These are phyloP conservation scores for Serendipita sp. DNA, from an alignment of 768 basidiomycete species.

Conservation along the genomic window DNA sequence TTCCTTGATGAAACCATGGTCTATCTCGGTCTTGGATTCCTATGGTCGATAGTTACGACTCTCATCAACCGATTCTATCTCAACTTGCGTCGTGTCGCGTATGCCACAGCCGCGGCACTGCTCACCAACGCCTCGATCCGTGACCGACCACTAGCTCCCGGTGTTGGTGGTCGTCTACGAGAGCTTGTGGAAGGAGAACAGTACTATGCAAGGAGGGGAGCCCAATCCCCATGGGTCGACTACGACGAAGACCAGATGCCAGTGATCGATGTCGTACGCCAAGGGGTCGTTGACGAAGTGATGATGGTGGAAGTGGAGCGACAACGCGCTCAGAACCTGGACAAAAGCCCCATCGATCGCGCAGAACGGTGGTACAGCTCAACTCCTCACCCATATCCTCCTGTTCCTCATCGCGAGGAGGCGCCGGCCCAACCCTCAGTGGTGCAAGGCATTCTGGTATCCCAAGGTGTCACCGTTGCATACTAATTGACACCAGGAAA, in stretches of 20 bases:
- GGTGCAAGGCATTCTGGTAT: background rate
- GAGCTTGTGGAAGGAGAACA: background rate
- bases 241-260: background rate
- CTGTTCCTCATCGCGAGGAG: too few relatives aligned
- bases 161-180: background rate
- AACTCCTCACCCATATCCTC: too few relatives aligned
- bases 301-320: background rate
- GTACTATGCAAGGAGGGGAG: background rate
- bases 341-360: background rate
- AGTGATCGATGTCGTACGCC: background rate
- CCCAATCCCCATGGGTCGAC: background rate
- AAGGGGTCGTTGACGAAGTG: background rate
- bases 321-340: background rate
- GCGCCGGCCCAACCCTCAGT: too few relatives aligned
- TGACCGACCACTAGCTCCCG: background rate
- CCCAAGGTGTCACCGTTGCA: background rate
- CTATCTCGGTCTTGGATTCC: background rate
- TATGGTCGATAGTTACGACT: background rate
- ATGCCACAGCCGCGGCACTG: background rate
- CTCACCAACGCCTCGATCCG: background rate
- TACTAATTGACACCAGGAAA: background rate
- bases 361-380: background rate
- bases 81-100: background rate
- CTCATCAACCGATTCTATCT: conserved; percentile 1
- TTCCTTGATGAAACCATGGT: background rate